Percentiles rank a stretch among this genome's conserved stretches.
phyloP scores from a whole-genome alignment of 225 moss, liverwort and hornwort genomes.

The Physcomitrium patens region DNA sequence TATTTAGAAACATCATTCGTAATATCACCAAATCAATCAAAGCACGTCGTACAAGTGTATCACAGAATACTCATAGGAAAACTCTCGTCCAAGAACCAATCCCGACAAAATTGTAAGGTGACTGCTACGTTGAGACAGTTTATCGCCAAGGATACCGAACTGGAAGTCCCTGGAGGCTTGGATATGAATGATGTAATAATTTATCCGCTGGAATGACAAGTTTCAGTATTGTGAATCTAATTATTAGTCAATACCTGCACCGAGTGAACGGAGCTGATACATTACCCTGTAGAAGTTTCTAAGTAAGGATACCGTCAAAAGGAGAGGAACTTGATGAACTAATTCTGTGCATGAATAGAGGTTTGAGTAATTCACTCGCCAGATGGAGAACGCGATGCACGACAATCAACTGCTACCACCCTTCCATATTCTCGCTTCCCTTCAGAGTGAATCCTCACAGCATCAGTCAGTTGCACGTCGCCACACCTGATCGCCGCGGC shows the following conservation, averaged over 20 bases:
- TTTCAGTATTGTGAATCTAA: not conserved
- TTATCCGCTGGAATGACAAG: not conserved
- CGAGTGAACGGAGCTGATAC: too few species aligned
- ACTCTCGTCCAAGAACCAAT: not conserved
- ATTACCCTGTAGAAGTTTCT: too few species aligned
- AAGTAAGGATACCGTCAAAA: not conserved
- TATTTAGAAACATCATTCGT: conserved; percentile 9
- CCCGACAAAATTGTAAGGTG: not conserved
- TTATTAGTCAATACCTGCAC: too few species aligned
- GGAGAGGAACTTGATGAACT: not conserved
- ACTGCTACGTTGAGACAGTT: not conserved
- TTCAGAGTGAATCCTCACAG: not conserved
- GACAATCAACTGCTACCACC: conserved; percentile 23
- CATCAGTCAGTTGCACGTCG: conserved; percentile 9
- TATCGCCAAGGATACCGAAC: not conserved
- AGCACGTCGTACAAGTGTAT: not conserved
- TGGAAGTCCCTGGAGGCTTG: not conserved
- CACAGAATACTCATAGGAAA: not conserved
- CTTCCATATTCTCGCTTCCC: not conserved
- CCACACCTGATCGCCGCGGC: not conserved
- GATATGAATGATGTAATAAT: not conserved
- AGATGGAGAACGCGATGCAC: conserved; percentile 30
- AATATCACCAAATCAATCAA: not conserved
- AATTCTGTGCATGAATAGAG: not conserved
- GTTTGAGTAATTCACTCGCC: conserved; percentile 32